Conservation (phyloP, 768 basidiomycete species). For the Termitomyces sp. region DNA sequence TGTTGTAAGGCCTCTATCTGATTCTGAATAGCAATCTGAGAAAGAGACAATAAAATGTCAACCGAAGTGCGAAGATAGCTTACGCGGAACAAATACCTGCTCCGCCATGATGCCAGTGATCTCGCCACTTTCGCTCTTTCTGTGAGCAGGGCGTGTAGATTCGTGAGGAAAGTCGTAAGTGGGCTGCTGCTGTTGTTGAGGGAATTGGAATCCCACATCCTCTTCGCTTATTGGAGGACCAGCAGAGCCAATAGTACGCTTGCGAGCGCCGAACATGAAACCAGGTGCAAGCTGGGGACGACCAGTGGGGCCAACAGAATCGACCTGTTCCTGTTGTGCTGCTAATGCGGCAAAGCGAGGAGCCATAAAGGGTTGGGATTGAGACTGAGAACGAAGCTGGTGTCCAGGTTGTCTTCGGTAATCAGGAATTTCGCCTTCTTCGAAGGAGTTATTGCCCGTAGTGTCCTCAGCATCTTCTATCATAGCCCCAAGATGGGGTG, state of each 20-base stretch:
- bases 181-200: conserved; percentile 37
- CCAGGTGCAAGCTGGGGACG: conserved; percentile 87
- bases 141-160: conserved; percentile 26
- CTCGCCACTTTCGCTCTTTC: conserved; percentile 66
- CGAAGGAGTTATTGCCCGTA: conserved; percentile 35
- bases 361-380: conserved; percentile 80
- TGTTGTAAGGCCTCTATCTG: conserved; percentile 90
- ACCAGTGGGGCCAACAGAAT: conserved; percentile 63
- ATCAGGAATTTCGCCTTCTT: conserved; percentile 79
- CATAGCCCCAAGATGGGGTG: conserved; percentile 79
- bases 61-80: conserved; percentile 1
- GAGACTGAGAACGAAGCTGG: conserved; percentile 71
- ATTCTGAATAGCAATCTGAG: conserved; percentile 79
- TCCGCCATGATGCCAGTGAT: conserved; percentile 92
- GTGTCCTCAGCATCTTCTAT: conserved; percentile 76
- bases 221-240: conserved; percentile 78
- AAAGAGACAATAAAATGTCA: background rate
- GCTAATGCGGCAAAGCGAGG: conserved; percentile 84
- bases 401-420: conserved; percentile 48
- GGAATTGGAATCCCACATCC: conserved; percentile 78
- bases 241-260: conserved; percentile 45
- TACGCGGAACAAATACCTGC: conserved; percentile 56
- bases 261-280: conserved; percentile 84
- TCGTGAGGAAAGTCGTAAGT: conserved; percentile 26
- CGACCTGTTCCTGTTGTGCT: conserved; percentile 63